phyloP scores from a whole-genome alignment of 2,329 filamentous ascomycete species.

The Amesomyces nigricolor region DNA sequence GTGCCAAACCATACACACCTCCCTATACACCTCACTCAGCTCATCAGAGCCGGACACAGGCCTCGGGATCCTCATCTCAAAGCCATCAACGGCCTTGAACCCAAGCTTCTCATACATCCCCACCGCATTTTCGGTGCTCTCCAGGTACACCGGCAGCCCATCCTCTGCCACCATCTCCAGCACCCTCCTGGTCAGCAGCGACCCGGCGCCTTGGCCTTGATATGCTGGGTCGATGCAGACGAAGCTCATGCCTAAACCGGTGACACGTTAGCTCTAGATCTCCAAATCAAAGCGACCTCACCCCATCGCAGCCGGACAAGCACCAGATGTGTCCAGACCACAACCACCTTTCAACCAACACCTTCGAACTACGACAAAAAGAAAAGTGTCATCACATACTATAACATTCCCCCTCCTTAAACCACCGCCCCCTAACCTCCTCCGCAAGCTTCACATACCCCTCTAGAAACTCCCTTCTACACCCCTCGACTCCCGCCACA shows the following conservation, averaged over 20 bases:
- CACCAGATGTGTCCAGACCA: too few species aligned
- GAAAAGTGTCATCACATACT: slow-evolving; percentile 30
- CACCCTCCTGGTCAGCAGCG: slow-evolving; percentile 31
- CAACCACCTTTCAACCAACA: too few species aligned
- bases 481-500: slow-evolving; percentile 25
- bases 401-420: slow-evolving; percentile 32
- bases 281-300: too few species aligned
- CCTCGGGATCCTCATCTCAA: slow-evolving; percentile 34
- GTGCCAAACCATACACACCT: slow-evolving; percentile 31
- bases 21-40: slow-evolving; percentile 27
- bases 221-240: slow-evolving; percentile 36
- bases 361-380: too few species aligned
- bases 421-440: slow-evolving; percentile 29
- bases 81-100: slow-evolving; percentile 30
- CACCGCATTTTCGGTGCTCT: slow-evolving; percentile 36
- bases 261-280: neutral
- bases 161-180: slow-evolving; percentile 31
- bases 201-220: slow-evolving; percentile 34
- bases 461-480: slow-evolving; percentile 32
- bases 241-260: slow-evolving; percentile 31
- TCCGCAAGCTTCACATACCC: slow-evolving; percentile 30
- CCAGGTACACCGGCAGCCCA: slow-evolving; percentile 34
- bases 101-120: slow-evolving; percentile 36
- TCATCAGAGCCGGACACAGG: slow-evolving; percentile 8
- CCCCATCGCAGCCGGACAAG: too few species aligned